Conservation (phyloP, 2,329 filamentous ascomycete genomes). For the Tympanopsis confertula region DNA sequence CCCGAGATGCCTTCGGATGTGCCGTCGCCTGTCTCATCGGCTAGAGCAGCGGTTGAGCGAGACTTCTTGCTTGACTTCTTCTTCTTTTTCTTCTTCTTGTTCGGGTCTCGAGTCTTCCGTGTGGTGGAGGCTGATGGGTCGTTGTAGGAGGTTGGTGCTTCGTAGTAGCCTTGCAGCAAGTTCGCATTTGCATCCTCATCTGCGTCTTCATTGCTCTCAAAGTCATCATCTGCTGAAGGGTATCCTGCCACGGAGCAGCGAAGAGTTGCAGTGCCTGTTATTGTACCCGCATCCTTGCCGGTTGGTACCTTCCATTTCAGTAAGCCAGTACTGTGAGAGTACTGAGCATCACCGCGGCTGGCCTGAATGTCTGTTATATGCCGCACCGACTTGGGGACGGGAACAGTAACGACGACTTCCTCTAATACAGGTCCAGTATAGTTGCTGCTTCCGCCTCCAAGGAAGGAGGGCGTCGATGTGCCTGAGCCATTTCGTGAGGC, state of each 20-base stretch:
- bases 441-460: neutral
- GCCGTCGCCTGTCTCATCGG: neutral
- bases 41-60: neutral
- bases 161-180: constrained; percentile 38
- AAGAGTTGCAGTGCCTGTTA: constrained; percentile 71
- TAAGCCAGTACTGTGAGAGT: constrained; percentile 58
- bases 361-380: constrained; percentile 75
- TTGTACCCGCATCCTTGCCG: constrained; percentile 55
- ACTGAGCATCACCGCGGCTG: constrained; percentile 72
- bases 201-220: constrained; percentile 19
- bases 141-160: constrained; percentile 34
- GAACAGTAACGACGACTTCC: constrained; percentile 66
- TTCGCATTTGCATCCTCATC: constrained; percentile 32
- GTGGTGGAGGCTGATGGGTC: constrained; percentile 18
- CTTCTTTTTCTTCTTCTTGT: constrained; percentile 17
- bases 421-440: constrained; percentile 45
- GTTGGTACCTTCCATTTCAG: constrained; percentile 76
- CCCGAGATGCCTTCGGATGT: too few relatives aligned
- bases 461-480: constrained; percentile 31
- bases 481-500: constrained; percentile 36
- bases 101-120: constrained; percentile 15
- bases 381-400: constrained; percentile 66
- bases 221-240: constrained; percentile 17
- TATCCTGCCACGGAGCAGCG: constrained; percentile 52
- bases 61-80: neutral